phyloP scores from a whole-genome alignment of 352 stramenopile genomes.

The Globisporangium cystogenes region DNA sequence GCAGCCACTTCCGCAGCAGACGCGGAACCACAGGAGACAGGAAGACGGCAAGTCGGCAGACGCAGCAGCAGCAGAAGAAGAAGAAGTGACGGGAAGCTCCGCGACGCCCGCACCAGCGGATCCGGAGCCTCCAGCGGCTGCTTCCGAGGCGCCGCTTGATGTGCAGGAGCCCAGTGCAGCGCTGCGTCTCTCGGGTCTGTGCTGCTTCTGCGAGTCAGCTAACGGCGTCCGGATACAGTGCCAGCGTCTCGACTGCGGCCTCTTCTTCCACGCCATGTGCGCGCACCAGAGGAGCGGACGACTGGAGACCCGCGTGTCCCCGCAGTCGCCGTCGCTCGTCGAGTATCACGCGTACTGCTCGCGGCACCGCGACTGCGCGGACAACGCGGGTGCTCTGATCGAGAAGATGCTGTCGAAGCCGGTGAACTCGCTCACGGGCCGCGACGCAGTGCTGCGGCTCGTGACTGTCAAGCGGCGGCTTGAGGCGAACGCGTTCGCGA shows the following conservation, averaged over 20 bases:
- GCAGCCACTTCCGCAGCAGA: not conserved
- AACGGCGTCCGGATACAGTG: conserved; percentile 52
- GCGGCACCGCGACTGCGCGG: conserved; percentile 36
- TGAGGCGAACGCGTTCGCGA: conserved; percentile 26
- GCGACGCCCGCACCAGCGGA: not conserved
- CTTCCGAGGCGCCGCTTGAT: conserved; percentile 1
- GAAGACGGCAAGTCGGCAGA: not conserved
- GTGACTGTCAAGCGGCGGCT: conserved; percentile 35
- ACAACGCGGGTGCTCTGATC: conserved; percentile 37
- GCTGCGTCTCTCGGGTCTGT: conserved; percentile 19
- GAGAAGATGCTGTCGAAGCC: conserved; percentile 50
- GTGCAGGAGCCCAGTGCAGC: conserved; percentile 10
- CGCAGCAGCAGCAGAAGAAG: not conserved
- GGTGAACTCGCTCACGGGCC: conserved; percentile 38
- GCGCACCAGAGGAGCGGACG: conserved; percentile 29
- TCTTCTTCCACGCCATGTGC: conserved; percentile 68
- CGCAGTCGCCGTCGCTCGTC: conserved; percentile 17
- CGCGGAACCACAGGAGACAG: not conserved
- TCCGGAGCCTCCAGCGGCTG: not conserved
- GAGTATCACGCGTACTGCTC: conserved; percentile 64
- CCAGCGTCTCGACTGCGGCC: conserved; percentile 36
- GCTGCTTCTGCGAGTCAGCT: conserved; percentile 42
- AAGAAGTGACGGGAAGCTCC: no score
- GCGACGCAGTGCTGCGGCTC: conserved; percentile 47
- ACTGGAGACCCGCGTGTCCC: conserved; percentile 19